These are phyloP conservation scores for Tetrapisispora pingtungensis DNA, from an alignment of 805 yeast genomes.

Conservation along the genomic window DNA sequence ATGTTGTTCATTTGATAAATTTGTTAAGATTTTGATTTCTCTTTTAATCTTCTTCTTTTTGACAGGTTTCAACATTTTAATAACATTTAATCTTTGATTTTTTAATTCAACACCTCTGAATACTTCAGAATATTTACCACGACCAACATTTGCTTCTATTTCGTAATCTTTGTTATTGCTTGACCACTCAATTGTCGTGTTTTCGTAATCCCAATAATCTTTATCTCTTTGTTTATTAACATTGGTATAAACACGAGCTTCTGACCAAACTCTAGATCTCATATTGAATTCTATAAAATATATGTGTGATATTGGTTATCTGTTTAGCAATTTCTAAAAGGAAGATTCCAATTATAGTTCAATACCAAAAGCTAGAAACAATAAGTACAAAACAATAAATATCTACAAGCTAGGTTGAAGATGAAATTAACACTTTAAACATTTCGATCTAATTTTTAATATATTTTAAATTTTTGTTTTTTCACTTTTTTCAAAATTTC, in stretches of 20 bases:
- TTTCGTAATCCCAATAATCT: slow-evolving; percentile 82
- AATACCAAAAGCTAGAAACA: neutral
- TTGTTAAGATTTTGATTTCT: slow-evolving; percentile 79
- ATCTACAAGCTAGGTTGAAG: no score
- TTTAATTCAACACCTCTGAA: slow-evolving; percentile 71
- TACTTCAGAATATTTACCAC: slow-evolving; percentile 94
- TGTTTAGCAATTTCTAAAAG: no score
- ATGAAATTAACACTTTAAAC: no score
- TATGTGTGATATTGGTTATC: no score
- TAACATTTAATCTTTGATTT: slow-evolving; percentile 58
- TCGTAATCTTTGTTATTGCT: slow-evolving; percentile 51
- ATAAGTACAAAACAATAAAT: no score
- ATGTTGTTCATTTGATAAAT: slow-evolving; percentile 41
- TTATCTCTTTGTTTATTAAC: slow-evolving; percentile 58
- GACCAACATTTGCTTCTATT: slow-evolving; percentile 72
- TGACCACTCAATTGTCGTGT: slow-evolving; percentile 53
- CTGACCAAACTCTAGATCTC: slow-evolving; percentile 34
- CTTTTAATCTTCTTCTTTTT: slow-evolving; percentile 85
- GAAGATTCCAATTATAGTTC: neutral
- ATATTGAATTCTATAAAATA: slow-evolving; percentile 6
- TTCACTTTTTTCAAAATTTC: no score
- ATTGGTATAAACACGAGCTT: slow-evolving; percentile 61
- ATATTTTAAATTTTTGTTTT: no score
- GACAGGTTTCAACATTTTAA: slow-evolving; percentile 86
- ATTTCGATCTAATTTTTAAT: no score